Evolutionary conservation across 306 rosid genomes (phyloP), one percentile per base, ranked within the genome.

Genomic region (Dalbergia cochinchinensis): DNA sequence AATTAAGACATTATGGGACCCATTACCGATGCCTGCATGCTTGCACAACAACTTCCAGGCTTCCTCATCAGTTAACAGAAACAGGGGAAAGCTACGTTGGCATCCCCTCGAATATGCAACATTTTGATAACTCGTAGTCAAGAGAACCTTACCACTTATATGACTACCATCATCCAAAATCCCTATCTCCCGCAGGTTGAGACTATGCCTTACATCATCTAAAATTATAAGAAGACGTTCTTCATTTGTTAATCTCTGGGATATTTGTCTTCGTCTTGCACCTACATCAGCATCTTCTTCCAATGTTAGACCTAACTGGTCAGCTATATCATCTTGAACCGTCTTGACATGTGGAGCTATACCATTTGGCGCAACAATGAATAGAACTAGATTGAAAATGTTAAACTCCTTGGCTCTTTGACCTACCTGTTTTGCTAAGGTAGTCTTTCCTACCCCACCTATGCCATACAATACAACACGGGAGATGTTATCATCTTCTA

Each of bases 401-500:
- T 44, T 44, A 37, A 44, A 44, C 73, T 44, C 57, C 58, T 20
- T 68, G 6, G 58, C 57, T 18, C 6, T 66, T 19, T 66, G 11
- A 9, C 72, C 55, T 19, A 66, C 9, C 18, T 66, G 55, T 66
- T 11, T 68, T 44, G 54, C 73, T 6, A 68, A 45, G 18, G 73
- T 68, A 6, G 9, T 42, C 47, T 42, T 42, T 42, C 47, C 47
- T 42, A 7, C 9, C 6, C 47, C 47, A 8, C 9, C 10, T 7
- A 6, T 8, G 11, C 47, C 47, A 42, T 42, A 42, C 47, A 42
- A 66, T 16, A n/a, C 72, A 16, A 66, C 7, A 0, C 26, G 12
- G 9, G 47, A 18, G 72, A 11, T 42, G 7, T 18, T 42, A 18
- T n/a, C 54, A 66, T 68, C 55, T 68, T 6, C 3, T 5, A 68